phyloP scores from a whole-genome alignment of 352 stramenopile species.

The Phytopythium sindhum region DNA sequence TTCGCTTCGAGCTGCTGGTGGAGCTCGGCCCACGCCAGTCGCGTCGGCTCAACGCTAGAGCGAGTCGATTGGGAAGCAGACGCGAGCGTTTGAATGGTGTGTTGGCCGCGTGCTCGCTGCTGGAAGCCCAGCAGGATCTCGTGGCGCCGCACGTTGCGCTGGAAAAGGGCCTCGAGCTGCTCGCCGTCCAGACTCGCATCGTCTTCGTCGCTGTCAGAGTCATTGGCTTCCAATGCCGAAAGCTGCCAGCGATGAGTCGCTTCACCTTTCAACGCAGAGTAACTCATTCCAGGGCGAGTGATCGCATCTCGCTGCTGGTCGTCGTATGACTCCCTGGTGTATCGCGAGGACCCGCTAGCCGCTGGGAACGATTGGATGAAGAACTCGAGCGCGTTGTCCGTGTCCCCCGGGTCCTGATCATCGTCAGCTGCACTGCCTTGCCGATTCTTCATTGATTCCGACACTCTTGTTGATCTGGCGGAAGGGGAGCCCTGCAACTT shows the following conservation, averaged over 20 bases:
- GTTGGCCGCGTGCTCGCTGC: slow-evolving; percentile 12
- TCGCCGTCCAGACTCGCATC: slow-evolving; percentile 36
- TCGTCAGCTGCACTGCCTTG: background rate
- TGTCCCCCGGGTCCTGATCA: slow-evolving; percentile 1
- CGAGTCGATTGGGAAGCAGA: background rate
- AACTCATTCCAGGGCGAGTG: background rate
- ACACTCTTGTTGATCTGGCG: background rate
- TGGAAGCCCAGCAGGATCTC: slow-evolving; percentile 60
- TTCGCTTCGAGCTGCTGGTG: slow-evolving; percentile 35
- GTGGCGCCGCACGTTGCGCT: slow-evolving; percentile 55
- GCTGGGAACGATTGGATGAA: slow-evolving; percentile 19
- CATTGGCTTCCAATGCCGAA: slow-evolving; percentile 10
- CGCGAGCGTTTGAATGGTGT: slow-evolving; percentile 1
- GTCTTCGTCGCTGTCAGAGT: slow-evolving; percentile 20
- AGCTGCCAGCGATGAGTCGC: slow-evolving; percentile 14
- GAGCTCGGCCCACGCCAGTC: slow-evolving; percentile 36
- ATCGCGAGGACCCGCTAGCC: slow-evolving; percentile 5
- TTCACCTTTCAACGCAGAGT: background rate
- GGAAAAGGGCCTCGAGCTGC: slow-evolving; percentile 54
- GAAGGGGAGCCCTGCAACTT: background rate
- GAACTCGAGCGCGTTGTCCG: slow-evolving; percentile 32
- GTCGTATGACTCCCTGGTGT: background rate
- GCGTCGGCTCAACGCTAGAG: slow-evolving; percentile 2
- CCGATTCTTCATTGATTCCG: background rate
- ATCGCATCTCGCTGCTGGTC: background rate